Percentiles rank a stretch among this genome's conserved stretches.
phyloP scores from a whole-genome alignment of 805 yeast genomes.

The Kluyveromyces starmeri region DNA sequence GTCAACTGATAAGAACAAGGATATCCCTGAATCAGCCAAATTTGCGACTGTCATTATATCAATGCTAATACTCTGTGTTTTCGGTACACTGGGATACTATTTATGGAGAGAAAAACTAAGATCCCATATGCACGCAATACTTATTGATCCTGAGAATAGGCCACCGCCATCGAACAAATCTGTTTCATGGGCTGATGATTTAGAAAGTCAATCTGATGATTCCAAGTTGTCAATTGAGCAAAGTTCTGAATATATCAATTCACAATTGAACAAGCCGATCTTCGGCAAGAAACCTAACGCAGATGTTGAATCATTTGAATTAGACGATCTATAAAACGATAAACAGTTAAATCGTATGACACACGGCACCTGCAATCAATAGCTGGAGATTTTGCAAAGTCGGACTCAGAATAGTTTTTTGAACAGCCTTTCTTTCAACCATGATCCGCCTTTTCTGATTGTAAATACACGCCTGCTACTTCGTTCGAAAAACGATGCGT shows the following conservation, averaged over 20 bases:
- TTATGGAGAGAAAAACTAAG: conserved; percentile 11
- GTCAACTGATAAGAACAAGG: background rate
- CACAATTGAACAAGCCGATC: conserved; percentile 12
- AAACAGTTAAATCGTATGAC: too few species aligned
- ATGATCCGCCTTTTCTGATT: background rate
- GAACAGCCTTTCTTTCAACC: background rate
- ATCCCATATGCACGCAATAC: conserved; percentile 13
- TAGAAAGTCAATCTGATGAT: conserved; percentile 14
- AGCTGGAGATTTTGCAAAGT: too few species aligned
- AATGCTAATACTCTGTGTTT: conserved; percentile 7
- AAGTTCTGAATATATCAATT: background rate
- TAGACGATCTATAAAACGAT: conserved; percentile 13
- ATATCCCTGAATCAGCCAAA: background rate
- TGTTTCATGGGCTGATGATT: conserved; percentile 33
- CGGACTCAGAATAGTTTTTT: background rate
- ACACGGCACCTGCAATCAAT: too few species aligned
- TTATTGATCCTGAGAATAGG: conserved; percentile 15
- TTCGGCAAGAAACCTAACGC: conserved; percentile 17
- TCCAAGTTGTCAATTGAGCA: conserved; percentile 1
- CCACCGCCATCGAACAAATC: conserved; percentile 21
- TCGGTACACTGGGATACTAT: conserved; percentile 10
- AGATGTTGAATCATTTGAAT: conserved; percentile 21
- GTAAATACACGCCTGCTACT: background rate
- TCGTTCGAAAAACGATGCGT: background rate
- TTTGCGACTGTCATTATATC: conserved; percentile 4